Percentiles rank a stretch among this genome's conserved stretches.
phyloP scores from a whole-genome alignment of 495 filamentous ascomycete species.

The Aspergillus nanangensis region DNA sequence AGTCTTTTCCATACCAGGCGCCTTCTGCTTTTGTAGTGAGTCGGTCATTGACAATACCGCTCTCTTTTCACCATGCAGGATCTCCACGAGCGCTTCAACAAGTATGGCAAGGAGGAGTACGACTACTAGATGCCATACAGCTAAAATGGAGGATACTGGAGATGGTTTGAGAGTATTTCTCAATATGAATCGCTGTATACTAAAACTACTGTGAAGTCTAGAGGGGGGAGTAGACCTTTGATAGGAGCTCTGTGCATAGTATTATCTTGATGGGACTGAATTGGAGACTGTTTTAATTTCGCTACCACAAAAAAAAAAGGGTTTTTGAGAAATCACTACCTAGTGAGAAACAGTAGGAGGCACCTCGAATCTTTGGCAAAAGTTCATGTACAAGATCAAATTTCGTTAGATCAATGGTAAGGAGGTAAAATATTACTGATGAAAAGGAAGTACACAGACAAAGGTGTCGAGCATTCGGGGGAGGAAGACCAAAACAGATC shows the following conservation, averaged over 20 bases:
- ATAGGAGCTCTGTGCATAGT: conserved; percentile 40
- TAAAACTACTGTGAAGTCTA: conserved; percentile 40
- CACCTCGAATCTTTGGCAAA: conserved; percentile 1
- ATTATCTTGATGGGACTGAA: conserved; percentile 27
- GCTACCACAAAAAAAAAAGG: conserved; percentile 4
- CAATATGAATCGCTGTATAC: conserved; percentile 50
- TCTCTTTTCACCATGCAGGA: conserved; percentile 41
- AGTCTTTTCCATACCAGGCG: neutral
- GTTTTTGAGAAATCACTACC: too few species aligned
- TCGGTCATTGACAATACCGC: neutral
- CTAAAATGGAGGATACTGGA: too few species aligned
- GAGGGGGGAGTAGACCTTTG: conserved; percentile 20
- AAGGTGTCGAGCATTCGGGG: conserved; percentile 2
- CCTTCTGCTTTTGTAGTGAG: neutral
- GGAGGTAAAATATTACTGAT: conserved; percentile 6
- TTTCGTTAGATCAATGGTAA: conserved; percentile 14
- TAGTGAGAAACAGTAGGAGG: too few species aligned
- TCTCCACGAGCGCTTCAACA: conserved; percentile 95
- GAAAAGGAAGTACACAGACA: conserved; percentile 14
- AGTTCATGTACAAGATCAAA: conserved; percentile 19
- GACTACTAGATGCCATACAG: conserved; percentile 31
- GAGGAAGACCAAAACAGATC: conserved; percentile 4
- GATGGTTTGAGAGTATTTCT: too few species aligned
- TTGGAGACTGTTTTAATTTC: conserved; percentile 30
- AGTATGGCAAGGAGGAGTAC: conserved; percentile 88